These are phyloP conservation scores for Tubosaeta sp. DNA, from an alignment of 768 basidiomycete species.

Conservation along the genomic window DNA sequence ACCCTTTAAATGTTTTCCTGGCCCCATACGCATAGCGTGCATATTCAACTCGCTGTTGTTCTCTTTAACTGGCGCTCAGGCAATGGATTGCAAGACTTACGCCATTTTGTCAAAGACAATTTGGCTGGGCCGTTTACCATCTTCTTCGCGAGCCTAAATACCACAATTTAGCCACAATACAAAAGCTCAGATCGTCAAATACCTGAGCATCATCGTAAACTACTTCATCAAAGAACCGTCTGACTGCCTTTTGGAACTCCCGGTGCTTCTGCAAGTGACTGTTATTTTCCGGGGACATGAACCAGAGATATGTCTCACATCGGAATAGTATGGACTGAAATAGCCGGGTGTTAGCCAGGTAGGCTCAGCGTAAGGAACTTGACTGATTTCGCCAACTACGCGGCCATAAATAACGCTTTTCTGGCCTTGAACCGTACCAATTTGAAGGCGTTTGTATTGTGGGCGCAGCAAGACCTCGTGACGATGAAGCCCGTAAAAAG, in stretches of 20 bases:
- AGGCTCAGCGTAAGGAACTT: conserved; percentile 86
- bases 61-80: background rate
- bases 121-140: conserved; percentile 83
- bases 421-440: conserved; percentile 71
- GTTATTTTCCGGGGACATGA: conserved; percentile 2
- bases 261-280: conserved; percentile 41
- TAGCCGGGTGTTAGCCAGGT: conserved; percentile 73
- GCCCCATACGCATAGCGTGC: conserved; percentile 90
- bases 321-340: conserved; percentile 66
- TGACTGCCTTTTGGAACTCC: conserved; percentile 41
- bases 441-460: conserved; percentile 67
- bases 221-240: conserved; percentile 65
- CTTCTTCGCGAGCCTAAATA: conserved; percentile 65
- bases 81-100: conserved; percentile 33
- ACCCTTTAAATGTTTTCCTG: conserved; percentile 81
- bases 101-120: conserved; percentile 80
- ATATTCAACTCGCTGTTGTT: conserved; percentile 55
- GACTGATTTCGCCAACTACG: conserved; percentile 55
- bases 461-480: conserved; percentile 76
- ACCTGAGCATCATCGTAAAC: conserved; percentile 45
- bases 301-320: conserved; percentile 35
- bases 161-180: conserved; percentile 12
- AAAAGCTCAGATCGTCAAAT: conserved; percentile 2
- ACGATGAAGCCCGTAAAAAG: conserved; percentile 86
- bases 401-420: conserved; percentile 47